phyloP scores from a whole-genome alignment of 306 rosid genomes.

The Acacia crassicarpa region DNA sequence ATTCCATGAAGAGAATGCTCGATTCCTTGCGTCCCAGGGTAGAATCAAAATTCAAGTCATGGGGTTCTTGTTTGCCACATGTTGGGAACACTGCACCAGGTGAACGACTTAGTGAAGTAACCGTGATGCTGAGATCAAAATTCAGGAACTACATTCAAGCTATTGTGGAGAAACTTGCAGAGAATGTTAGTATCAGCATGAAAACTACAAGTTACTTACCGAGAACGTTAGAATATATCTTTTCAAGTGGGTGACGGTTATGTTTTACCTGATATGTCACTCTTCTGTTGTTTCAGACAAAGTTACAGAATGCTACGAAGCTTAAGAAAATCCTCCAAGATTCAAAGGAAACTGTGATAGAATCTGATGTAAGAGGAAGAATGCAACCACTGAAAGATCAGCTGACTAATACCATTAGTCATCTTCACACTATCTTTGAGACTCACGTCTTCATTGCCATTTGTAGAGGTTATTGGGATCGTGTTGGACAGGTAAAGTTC shows the following conservation, averaged over 20 bases:
- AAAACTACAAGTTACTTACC: constrained; percentile 14
- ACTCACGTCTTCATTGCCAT: constrained; percentile 77
- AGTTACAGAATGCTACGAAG: constrained; percentile 80
- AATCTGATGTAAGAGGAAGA: constrained; percentile 77
- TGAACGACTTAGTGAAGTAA: constrained; percentile 95
- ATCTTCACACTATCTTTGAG: constrained; percentile 71
- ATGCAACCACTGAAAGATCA: constrained; percentile 88
- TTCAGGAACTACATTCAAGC: constrained; percentile 90
- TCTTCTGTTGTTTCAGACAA: constrained; percentile 55
- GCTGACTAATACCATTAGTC: constrained; percentile 65
- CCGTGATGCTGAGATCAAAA: constrained; percentile 94
- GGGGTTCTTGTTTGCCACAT: constrained; percentile 92
- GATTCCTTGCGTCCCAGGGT: constrained; percentile 81
- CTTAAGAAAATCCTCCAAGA: constrained; percentile 94
- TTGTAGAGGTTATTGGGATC: constrained; percentile 97
- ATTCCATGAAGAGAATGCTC: constrained; percentile 92
- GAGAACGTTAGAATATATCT: neutral
- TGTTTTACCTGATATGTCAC: constrained; percentile 27
- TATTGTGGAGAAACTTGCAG: constrained; percentile 82
- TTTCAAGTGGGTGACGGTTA: constrained; percentile 4
- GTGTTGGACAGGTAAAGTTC: constrained; percentile 77
- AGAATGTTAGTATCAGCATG: constrained; percentile 67
- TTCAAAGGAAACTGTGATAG: constrained; percentile 79
- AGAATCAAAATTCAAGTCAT: constrained; percentile 87
- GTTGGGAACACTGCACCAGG: constrained; percentile 83